Evolutionary conservation across 2,329 filamentous ascomycete species (phyloP).

Genomic region (Claviceps fusiformis): DNA sequence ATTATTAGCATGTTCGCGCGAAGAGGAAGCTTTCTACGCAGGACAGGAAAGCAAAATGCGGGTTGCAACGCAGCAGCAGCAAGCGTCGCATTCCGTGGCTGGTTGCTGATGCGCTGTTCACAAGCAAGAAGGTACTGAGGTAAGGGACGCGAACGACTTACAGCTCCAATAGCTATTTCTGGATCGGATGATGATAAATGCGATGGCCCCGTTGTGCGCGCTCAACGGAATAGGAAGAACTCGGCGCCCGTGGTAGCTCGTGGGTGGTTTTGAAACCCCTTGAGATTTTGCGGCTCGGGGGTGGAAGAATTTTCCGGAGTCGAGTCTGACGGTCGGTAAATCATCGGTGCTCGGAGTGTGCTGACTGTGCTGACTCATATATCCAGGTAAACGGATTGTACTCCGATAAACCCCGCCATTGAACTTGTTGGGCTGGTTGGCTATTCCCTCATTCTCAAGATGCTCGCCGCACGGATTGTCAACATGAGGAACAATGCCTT

Average conservation of each 20-base stretch:
- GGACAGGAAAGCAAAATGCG: constrained; percentile 1
- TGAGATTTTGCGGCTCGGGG: constrained; percentile 17
- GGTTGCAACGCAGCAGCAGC: constrained; percentile 3
- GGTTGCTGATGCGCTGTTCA: constrained; percentile 4
- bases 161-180: constrained; percentile 17
- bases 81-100: constrained; percentile 4
- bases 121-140: not conserved
- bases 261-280: constrained; percentile 19
- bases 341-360: constrained; percentile 2
- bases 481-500: not conserved
- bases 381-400: not conserved
- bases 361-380: not conserved
- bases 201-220: constrained; percentile 21
- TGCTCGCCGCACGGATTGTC: not conserved
- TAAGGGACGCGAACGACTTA: constrained; percentile 17
- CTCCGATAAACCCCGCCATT: not conserved
- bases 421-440: not conserved
- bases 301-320: constrained; percentile 22
- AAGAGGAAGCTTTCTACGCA: constrained; percentile 1
- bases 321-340: constrained; percentile 7
- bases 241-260: constrained; percentile 21
- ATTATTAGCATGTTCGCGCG: constrained; percentile 10
- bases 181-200: constrained; percentile 29
- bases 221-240: constrained; percentile 35
- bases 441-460: not conserved